A percentile compares a stretch with the other conserved stretches of the same genome.
phyloP scores from a whole-genome alignment of 1,139 yeast genomes.

The Blastobotrys indianensis region DNA sequence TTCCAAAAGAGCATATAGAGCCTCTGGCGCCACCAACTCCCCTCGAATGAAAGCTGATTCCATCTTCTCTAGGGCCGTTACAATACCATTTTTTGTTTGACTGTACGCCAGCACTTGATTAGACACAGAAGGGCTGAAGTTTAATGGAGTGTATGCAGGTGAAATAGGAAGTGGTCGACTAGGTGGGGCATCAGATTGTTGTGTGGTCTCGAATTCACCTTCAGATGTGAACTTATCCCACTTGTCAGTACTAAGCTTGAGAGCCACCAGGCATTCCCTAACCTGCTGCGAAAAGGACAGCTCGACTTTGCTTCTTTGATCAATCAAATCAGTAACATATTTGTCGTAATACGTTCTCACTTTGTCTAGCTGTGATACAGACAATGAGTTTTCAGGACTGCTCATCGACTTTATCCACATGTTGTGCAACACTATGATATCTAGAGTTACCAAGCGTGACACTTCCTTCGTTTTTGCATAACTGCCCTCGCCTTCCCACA shows the following conservation, averaged over 20 bases:
- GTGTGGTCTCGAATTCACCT: neutral
- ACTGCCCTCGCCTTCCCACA: slow-evolving; percentile 17
- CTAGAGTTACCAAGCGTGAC: slow-evolving; percentile 14
- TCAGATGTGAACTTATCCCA: slow-evolving; percentile 1
- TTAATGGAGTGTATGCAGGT: neutral
- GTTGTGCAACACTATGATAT: slow-evolving; percentile 21
- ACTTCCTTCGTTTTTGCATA: slow-evolving; percentile 10
- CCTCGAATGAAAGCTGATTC: slow-evolving; percentile 19
- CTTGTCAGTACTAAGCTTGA: slow-evolving; percentile 2
- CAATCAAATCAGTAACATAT: slow-evolving; percentile 7
- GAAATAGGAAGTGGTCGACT: neutral
- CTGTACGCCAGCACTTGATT: slow-evolving; percentile 23
- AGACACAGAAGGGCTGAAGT: slow-evolving; percentile 11
- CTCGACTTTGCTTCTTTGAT: slow-evolving; percentile 13
- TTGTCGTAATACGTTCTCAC: slow-evolving; percentile 11
- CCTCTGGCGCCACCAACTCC: slow-evolving; percentile 23
- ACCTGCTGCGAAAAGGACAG: slow-evolving; percentile 18
- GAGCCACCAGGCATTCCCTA: slow-evolving; percentile 3
- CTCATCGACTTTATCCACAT: slow-evolving; percentile 23
- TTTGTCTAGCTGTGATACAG: slow-evolving; percentile 13
- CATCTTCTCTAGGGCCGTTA: slow-evolving; percentile 20
- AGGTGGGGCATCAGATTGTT: neutral
- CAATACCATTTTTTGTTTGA: slow-evolving; percentile 17
- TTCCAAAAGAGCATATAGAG: slow-evolving; percentile 23
- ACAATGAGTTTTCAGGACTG: slow-evolving; percentile 9